These are phyloP conservation scores for Ceriops zippeliana DNA, from an alignment of 345 rosid genomes.

Conservation along the genomic window DNA sequence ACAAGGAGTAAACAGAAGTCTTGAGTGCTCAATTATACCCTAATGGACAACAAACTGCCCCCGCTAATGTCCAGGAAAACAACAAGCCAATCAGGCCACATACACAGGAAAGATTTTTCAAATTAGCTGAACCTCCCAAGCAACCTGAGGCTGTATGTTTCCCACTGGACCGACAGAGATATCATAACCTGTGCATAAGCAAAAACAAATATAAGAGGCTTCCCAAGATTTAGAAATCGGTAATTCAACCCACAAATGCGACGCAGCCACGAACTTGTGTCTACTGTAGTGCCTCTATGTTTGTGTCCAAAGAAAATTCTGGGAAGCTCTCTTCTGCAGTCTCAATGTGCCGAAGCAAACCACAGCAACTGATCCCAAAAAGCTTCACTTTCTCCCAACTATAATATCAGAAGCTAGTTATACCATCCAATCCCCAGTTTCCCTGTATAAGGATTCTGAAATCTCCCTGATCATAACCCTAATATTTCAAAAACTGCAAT, in stretches of 20 bases:
- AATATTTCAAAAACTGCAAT: conserved; percentile 35
- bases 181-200: conserved; percentile 31
- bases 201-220: conserved; percentile 29
- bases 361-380: conserved; percentile 22
- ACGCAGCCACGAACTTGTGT: conserved; percentile 14
- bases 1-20: conserved; percentile 10
- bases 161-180: conserved; percentile 12
- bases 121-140: conserved; percentile 16
- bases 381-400: conserved; percentile 12
- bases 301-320: background rate
- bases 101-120: background rate
- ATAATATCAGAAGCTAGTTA: conserved; percentile 4
- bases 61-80: conserved; percentile 11
- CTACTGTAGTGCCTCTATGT: background rate
- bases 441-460: conserved; percentile 15
- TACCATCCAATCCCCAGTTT: conserved; percentile 23
- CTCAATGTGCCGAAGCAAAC: conserved; percentile 24
- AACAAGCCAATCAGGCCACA: conserved; percentile 9
- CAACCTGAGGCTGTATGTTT: conserved; percentile 3
- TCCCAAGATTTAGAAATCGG: conserved; percentile 20
- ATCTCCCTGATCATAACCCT: conserved; percentile 33
- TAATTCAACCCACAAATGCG: conserved; percentile 10
- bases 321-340: conserved; percentile 17
- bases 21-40: conserved; percentile 5
- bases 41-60: conserved; percentile 18